These are phyloP conservation scores for Euphorbia tirucalli DNA, from an alignment of 345 rosid species.

Conservation along the genomic window DNA sequence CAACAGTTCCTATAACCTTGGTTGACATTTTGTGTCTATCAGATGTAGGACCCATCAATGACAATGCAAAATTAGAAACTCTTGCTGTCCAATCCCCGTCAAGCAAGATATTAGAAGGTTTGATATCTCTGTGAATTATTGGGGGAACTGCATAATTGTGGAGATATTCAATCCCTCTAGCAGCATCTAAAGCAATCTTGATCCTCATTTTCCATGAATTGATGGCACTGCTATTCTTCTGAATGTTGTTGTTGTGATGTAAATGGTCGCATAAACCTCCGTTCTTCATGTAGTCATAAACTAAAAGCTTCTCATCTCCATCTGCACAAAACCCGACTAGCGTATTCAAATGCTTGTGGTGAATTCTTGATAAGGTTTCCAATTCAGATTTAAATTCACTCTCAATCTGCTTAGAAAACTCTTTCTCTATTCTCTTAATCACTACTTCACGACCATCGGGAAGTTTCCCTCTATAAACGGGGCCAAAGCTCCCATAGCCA, in stretches of 20 bases:
- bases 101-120: conserved; percentile 73
- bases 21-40: conserved; percentile 37
- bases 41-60: conserved; percentile 55
- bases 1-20: conserved; percentile 77
- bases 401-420: conserved; percentile 68
- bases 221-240: conserved; percentile 48
- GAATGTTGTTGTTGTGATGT: conserved; percentile 49
- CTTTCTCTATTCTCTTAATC: conserved; percentile 72
- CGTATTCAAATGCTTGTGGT: conserved; percentile 76
- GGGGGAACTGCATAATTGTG: conserved; percentile 83
- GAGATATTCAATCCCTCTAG: conserved; percentile 83
- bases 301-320: conserved; percentile 64
- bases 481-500: conserved; percentile 78
- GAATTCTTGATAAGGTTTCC: conserved; percentile 70
- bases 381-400: conserved; percentile 76
- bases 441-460: conserved; percentile 74
- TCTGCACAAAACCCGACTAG: conserved; percentile 88
- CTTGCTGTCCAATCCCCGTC: conserved; percentile 70
- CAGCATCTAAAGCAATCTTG: conserved; percentile 78
- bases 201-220: conserved; percentile 89
- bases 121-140: conserved; percentile 78
- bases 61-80: conserved; percentile 80
- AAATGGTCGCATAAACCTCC: conserved; percentile 75
- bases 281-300: conserved; percentile 80
- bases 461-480: conserved; percentile 72